A percentile compares a stretch with the other conserved stretches of the same genome.
Evolutionary conservation across 129 eudicot species (phyloP).

Genomic region (Chrysanthemum lavandulifolium): DNA sequence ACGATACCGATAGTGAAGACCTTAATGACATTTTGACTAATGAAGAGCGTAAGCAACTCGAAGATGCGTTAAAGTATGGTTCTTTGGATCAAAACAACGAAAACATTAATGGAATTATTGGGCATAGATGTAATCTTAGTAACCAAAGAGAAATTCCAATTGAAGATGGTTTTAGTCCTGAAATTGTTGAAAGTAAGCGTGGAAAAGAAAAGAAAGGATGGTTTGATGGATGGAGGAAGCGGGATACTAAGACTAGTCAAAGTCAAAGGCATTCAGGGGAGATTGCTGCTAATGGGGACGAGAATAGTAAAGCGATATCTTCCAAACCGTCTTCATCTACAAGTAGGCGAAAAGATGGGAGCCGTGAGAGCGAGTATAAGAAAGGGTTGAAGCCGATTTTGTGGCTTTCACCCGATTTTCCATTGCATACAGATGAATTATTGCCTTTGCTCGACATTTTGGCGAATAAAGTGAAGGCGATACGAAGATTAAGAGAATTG

Average conservation of each 20-base stretch:
- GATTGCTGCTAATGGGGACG: no score
- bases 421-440: conserved; percentile 67
- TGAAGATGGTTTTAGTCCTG: conserved; percentile 23
- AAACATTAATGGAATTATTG: conserved; percentile 23
- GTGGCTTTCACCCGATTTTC: conserved; percentile 84
- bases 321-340: no score
- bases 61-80: conserved; percentile 38
- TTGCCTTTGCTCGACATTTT: conserved; percentile 86
- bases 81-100: conserved; percentile 30
- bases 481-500: conserved; percentile 74
- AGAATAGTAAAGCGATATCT: no score
- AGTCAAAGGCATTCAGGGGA: conserved; percentile 15
- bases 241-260: conserved; percentile 35
- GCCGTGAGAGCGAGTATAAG: conserved; percentile 74
- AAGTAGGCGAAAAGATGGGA: conserved; percentile 45
- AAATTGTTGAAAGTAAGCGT: conserved; percentile 20
- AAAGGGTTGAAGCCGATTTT: conserved; percentile 88
- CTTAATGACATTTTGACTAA: conserved; percentile 42
- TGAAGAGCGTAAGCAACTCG: conserved; percentile 51
- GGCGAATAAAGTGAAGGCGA: conserved; percentile 90
- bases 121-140: conserved; percentile 30
- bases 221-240: conserved; percentile 55
- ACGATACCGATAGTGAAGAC: conserved; percentile 41
- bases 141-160: conserved; percentile 35
- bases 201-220: conserved; percentile 52